Percentiles rank a stretch among this genome's conserved stretches.
These are phyloP conservation scores for Penicillium atrosanguineum DNA, from an alignment of 495 filamentous ascomycete genomes.

Conservation along the genomic window DNA sequence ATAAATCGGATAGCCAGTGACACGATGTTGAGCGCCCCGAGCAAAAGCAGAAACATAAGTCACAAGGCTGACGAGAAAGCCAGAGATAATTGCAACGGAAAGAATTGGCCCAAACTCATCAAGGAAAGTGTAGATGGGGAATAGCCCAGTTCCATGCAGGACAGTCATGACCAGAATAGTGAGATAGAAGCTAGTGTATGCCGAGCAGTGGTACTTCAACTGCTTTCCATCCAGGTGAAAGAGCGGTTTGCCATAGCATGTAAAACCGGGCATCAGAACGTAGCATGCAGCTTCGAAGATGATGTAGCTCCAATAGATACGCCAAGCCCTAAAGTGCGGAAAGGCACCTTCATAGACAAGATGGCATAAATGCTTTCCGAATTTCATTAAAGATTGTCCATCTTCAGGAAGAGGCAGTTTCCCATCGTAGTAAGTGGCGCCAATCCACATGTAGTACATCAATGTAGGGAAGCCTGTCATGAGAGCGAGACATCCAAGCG, in stretches of 20 bases:
- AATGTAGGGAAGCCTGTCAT: conserved; percentile 86
- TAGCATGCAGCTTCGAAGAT: conserved; percentile 74
- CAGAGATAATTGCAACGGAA: conserved; percentile 83
- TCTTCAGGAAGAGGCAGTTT: conserved; percentile 62
- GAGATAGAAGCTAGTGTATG: conserved; percentile 72
- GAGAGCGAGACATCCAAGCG: conserved; percentile 64
- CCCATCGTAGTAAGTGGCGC: conserved; percentile 83
- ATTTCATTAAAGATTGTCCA: conserved; percentile 61
- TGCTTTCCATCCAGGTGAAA: conserved; percentile 71
- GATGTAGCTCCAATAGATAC: conserved; percentile 85
- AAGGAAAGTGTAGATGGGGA: conserved; percentile 79
- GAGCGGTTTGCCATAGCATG: conserved; percentile 76
- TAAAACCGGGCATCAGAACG: conserved; percentile 75
- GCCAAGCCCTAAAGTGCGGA: conserved; percentile 71
- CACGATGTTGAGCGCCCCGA: conserved; percentile 79
- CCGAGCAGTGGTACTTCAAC: conserved; percentile 87
- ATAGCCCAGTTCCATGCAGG: conserved; percentile 72
- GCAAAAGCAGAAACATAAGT: conserved; percentile 79
- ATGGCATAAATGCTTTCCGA: conserved; percentile 58
- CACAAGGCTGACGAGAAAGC: conserved; percentile 68
- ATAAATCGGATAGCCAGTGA: conserved; percentile 89
- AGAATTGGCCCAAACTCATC: conserved; percentile 88
- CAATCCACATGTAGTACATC: conserved; percentile 99
- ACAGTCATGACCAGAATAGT: conserved; percentile 64
- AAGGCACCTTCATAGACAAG: conserved; percentile 75